A percentile compares a stretch with the other conserved stretches of the same genome.
Conservation (phyloP, 441 rosid genomes). For the Populus tomentosa region DNA sequence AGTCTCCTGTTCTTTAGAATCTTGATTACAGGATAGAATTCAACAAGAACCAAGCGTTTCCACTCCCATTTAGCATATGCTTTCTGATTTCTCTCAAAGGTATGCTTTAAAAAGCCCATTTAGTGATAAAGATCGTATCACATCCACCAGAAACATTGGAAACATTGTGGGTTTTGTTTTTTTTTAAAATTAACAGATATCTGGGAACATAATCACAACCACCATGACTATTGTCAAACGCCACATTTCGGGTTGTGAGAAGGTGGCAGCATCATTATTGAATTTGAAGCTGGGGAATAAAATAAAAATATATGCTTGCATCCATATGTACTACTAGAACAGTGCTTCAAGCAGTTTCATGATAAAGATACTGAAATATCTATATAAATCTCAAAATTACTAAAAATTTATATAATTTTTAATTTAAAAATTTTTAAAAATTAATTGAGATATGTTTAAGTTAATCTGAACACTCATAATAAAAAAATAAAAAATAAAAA, state of each 20-base stretch:
- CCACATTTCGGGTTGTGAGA: background rate
- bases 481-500: too few relatives aligned
- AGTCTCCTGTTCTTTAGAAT: conserved; percentile 1
- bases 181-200: background rate
- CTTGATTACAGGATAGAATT: conserved; percentile 5
- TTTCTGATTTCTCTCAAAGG: background rate
- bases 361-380: too few relatives aligned
- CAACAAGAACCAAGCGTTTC: background rate
- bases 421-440: too few relatives aligned
- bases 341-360: background rate
- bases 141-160: background rate
- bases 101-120: background rate
- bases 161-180: background rate
- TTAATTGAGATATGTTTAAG: too few relatives aligned
- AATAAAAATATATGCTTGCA: background rate
- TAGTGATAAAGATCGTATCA: background rate
- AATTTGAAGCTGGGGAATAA: background rate
- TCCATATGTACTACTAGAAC: background rate
- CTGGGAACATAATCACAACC: background rate
- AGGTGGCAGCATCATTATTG: background rate
- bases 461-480: too few relatives aligned
- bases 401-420: too few relatives aligned
- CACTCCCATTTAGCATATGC: background rate
- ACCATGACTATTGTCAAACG: background rate
- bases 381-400: too few relatives aligned